Conservation (phyloP, 169 alveolate genomes). For the Cryptosporidium muris region DNA sequence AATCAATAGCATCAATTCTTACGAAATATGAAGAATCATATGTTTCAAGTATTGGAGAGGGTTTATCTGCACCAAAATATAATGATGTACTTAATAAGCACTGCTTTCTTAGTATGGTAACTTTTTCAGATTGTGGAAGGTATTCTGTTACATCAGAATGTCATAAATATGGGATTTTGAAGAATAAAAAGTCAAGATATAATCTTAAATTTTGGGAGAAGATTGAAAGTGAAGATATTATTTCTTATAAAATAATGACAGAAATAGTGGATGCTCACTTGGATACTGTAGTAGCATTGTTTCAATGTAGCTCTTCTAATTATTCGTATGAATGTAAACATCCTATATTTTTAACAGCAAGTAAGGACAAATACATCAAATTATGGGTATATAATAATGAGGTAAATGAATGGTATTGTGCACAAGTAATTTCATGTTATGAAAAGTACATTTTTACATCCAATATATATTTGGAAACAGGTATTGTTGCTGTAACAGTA, state of each 20-base stretch:
- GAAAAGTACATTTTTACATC: too few species aligned
- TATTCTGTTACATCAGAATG: slow-evolving; percentile 34
- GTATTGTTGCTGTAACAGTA: slow-evolving; percentile 7
- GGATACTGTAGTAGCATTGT: slow-evolving; percentile 18
- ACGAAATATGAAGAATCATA: slow-evolving; percentile 51
- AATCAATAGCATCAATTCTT: neutral
- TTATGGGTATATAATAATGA: slow-evolving; percentile 35
- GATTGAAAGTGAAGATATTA: neutral
- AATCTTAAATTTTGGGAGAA: slow-evolving; percentile 38
- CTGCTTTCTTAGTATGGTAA: neutral
- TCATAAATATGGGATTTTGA: slow-evolving; percentile 30
- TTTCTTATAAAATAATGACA: slow-evolving; percentile 9
- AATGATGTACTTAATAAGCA: slow-evolving; percentile 8
- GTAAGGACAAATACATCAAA: slow-evolving; percentile 18
- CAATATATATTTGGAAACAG: neutral
- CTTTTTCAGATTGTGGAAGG: slow-evolving; percentile 14
- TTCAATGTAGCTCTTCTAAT: slow-evolving; percentile 1
- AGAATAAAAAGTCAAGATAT: neutral
- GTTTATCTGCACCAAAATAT: slow-evolving; percentile 49
- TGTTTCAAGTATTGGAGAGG: slow-evolving; percentile 61
- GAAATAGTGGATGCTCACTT: slow-evolving; percentile 34
- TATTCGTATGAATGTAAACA: neutral
- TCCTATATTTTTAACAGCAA: slow-evolving; percentile 8
- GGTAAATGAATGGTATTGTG: slow-evolving; percentile 43
- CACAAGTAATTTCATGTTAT: slow-evolving; percentile 9